These are phyloP conservation scores for Marchantia paleacea DNA, from an alignment of 225 moss, liverwort and hornwort genomes.

Conservation along the genomic window DNA sequence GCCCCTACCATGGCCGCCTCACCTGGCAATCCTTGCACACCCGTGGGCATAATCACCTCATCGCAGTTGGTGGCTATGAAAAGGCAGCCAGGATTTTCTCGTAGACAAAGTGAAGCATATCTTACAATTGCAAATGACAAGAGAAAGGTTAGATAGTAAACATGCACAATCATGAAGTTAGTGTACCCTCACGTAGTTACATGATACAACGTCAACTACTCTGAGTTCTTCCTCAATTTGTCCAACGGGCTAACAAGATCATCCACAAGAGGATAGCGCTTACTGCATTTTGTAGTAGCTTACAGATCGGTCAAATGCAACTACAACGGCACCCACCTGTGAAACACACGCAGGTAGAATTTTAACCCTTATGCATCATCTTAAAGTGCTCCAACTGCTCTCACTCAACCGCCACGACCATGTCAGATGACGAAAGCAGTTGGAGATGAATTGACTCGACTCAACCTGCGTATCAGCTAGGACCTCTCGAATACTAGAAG, in stretches of 20 bases:
- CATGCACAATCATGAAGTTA: not conserved
- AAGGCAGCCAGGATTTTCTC: conserved; percentile 79
- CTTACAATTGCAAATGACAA: conserved; percentile 34
- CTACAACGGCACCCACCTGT: conserved; percentile 89
- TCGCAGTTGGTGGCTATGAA: conserved; percentile 95
- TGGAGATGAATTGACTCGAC: not conserved
- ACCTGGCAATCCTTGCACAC: conserved; percentile 62
- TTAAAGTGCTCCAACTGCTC: not conserved
- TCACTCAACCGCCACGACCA: not conserved
- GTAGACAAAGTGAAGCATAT: conserved; percentile 83
- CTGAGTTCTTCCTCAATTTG: not conserved
- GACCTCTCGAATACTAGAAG: not conserved
- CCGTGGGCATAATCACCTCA: conserved; percentile 73
- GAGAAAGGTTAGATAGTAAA: conserved; percentile 4
- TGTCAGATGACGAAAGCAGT: not conserved
- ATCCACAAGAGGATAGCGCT: conserved; percentile 12
- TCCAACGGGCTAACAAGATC: not conserved
- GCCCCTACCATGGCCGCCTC: conserved; percentile 71
- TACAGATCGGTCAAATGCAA: conserved; percentile 77
- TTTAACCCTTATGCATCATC: not conserved
- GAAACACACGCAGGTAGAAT: not conserved
- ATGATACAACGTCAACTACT: not conserved
- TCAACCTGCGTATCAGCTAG: not conserved
- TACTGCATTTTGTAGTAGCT: conserved; percentile 96
- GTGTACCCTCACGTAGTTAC: not conserved